phyloP scores from a whole-genome alignment of 768 basidiomycete species.

The Boletus rubropictus region DNA sequence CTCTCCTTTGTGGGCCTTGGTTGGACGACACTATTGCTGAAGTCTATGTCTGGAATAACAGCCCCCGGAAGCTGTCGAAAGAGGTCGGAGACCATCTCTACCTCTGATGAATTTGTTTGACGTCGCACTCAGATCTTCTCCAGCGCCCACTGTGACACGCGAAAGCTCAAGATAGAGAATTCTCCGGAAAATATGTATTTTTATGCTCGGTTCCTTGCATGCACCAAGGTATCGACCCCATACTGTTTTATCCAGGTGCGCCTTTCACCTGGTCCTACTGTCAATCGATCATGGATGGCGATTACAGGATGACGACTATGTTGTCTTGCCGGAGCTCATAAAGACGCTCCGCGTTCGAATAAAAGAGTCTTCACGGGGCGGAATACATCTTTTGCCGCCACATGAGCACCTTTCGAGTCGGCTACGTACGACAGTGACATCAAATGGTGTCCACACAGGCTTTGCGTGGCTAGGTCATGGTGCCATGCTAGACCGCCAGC shows the following conservation, averaged over 20 bases:
- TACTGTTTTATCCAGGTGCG: slow-evolving; percentile 61
- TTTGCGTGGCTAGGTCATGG: slow-evolving; percentile 69
- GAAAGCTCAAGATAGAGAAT: slow-evolving; percentile 49
- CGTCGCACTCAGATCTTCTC: slow-evolving; percentile 36
- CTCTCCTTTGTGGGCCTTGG: slow-evolving; percentile 43
- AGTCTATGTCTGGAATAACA: slow-evolving; percentile 64
- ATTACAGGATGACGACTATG: slow-evolving; percentile 62
- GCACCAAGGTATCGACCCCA: slow-evolving; percentile 42
- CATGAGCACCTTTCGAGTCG: slow-evolving; percentile 55
- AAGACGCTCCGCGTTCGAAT: slow-evolving; percentile 42
- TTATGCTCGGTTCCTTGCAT: slow-evolving; percentile 56
- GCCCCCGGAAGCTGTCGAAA: slow-evolving; percentile 35
- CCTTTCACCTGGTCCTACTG: neutral
- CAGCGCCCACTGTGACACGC: slow-evolving; percentile 36
- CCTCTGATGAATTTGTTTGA: neutral
- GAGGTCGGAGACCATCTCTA: slow-evolving; percentile 32
- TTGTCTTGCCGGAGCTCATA: slow-evolving; percentile 54
- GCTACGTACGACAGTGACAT: slow-evolving; percentile 39
- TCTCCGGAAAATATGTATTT: slow-evolving; percentile 55
- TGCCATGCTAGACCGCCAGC: slow-evolving; percentile 42
- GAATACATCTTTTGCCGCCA: slow-evolving; percentile 53
- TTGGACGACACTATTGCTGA: slow-evolving; percentile 42
- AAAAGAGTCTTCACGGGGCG: slow-evolving; percentile 16
- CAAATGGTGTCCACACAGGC: slow-evolving; percentile 41
- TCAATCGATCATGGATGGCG: slow-evolving; percentile 1